Evolutionary conservation across 139 green algal species (phyloP).

Genomic region (Astrephomene gubernaculifera): DNA sequence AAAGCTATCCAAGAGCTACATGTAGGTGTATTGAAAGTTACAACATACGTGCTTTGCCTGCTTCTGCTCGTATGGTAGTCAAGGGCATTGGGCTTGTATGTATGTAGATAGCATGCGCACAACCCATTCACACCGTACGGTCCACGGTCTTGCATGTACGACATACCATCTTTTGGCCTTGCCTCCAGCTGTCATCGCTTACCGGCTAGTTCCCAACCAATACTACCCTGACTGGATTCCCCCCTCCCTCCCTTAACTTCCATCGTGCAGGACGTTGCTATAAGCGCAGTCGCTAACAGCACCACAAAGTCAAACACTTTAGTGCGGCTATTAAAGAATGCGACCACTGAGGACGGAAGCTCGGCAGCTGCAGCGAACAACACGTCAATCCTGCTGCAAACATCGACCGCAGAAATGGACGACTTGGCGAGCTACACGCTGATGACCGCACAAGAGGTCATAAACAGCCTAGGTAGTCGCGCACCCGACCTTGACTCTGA

Average conservation of each 20-base stretch:
- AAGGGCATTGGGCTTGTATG: not conserved
- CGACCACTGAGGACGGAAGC: not conserved
- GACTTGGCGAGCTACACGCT: not conserved
- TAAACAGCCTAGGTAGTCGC: not conserved
- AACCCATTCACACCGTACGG: not conserved
- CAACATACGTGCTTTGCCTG: too few species aligned
- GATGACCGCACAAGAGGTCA: not conserved
- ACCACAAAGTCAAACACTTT: not conserved
- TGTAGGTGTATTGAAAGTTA: too few species aligned
- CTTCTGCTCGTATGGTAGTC: not conserved
- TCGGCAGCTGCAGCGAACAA: not conserved
- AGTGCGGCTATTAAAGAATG: not conserved
- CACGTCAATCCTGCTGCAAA: not conserved
- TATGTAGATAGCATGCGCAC: not conserved
- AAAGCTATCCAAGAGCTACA: too few species aligned
- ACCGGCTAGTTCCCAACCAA: not conserved
- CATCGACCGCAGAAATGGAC: not conserved
- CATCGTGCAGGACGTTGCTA: not conserved
- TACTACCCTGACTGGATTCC: not conserved
- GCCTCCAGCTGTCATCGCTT: not conserved
- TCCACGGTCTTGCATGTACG: not conserved
- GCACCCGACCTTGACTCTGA: not conserved
- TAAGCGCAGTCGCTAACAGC: not conserved
- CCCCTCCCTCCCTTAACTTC: not conserved
- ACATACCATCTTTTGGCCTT: not conserved